Evolutionary conservation across 345 rosid species (phyloP), one percentile per base, ranked within the genome.

Genomic region (Euphorbia pulcherrima): DNA sequence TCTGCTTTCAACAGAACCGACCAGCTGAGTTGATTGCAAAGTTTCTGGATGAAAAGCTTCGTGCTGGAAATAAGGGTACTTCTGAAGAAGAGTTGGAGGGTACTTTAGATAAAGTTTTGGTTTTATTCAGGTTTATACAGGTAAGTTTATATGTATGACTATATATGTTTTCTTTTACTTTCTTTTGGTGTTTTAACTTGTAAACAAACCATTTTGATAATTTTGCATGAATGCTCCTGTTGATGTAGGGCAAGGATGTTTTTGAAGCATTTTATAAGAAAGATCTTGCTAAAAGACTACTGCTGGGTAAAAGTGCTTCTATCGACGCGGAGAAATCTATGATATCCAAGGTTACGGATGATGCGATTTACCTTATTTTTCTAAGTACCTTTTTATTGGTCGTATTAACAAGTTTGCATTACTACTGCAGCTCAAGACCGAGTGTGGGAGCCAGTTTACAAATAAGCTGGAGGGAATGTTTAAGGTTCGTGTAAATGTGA

Each of bases 391-490:
- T 40, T 58, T 23, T 29, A 56, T 53, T 29, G 23, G 35, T 64
- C 51, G 64, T 64, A 30, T 71, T 86, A 64, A 82, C 65, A 74
- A 64, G 27, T 64, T 62, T 73, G 33, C 68, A 1, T 73, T 67
- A 27, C 61, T 46, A 64, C 39, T 83, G 77, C 99, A 94, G 99
- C 85, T 94, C 64, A 94, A 94, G 86, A 94, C 92, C 0, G 99
- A 94, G 82, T 94, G 99, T 75, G 97, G 99, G 62, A 89, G 97
- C 77, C 99, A 94, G 78, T 94, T 94, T 71, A 91, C 97, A 18
- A 94, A 94, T 85, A 94, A 94, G 73, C 99, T 94, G 60, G 99
- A 94, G 65, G 97, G 99, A 68, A 94, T 94, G 99, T 94, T 94
- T 78, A 94, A 94, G 99, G 99, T 91, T 62, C 46, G 69, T 39